These are phyloP conservation scores for Pseudevernia furfuracea DNA, from an alignment of 495 filamentous ascomycete species.

Conservation along the genomic window DNA sequence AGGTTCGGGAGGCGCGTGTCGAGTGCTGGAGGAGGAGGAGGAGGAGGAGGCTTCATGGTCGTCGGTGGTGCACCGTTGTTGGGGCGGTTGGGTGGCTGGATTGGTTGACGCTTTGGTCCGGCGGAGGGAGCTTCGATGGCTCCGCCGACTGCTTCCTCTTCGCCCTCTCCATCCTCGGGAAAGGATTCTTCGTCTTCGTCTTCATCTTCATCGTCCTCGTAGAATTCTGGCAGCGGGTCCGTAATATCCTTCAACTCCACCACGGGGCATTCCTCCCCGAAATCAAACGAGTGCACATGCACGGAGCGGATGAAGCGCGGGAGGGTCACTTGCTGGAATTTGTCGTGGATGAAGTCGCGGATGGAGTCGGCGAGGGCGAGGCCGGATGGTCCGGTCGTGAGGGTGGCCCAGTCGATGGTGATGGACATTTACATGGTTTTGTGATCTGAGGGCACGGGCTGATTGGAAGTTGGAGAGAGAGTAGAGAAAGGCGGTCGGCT, in stretches of 20 bases:
- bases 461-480: background rate
- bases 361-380: constrained; percentile 73
- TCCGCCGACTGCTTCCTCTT: constrained; percentile 27
- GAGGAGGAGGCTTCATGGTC: too few species aligned
- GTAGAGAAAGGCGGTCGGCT: background rate
- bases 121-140: constrained; percentile 9
- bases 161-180: constrained; percentile 40
- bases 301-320: constrained; percentile 96
- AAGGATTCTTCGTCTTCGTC: constrained; percentile 36
- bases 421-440: constrained; percentile 66
- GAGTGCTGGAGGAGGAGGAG: background rate
- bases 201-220: constrained; percentile 67
- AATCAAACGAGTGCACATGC: constrained; percentile 86
- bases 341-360: constrained; percentile 87
- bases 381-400: constrained; percentile 86
- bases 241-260: constrained; percentile 94
- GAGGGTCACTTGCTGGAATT: constrained; percentile 83
- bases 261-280: constrained; percentile 73
- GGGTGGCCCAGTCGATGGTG: constrained; percentile 87
- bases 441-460: background rate
- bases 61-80: background rate
- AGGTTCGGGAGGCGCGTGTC: background rate
- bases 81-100: background rate
- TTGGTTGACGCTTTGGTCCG: background rate
- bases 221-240: constrained; percentile 92